phyloP scores from a whole-genome alignment of 2,329 filamentous ascomycete species.

The Plenodomus tracheiphilus region DNA sequence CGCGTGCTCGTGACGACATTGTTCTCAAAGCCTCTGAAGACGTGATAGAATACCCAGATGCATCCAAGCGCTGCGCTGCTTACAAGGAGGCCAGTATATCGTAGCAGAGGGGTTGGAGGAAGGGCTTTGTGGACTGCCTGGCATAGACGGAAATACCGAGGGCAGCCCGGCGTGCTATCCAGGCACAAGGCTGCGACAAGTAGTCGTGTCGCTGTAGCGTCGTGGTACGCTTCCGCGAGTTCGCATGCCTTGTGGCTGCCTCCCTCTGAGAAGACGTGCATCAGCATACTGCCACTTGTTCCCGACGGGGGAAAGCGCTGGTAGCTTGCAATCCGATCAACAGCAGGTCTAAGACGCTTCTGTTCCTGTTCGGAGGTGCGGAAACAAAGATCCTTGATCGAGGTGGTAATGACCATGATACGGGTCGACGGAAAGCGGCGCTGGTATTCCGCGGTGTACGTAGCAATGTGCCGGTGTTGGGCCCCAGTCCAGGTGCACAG shows the following conservation, averaged over 20 bases:
- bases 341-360: slow-evolving; percentile 19
- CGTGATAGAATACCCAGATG: not conserved
- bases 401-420: slow-evolving; percentile 33
- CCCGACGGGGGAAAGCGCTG: slow-evolving; percentile 10
- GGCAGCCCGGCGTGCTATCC: slow-evolving; percentile 35
- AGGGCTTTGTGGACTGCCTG: slow-evolving; percentile 26
- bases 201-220: slow-evolving; percentile 15
- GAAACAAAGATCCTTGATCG: slow-evolving; percentile 27
- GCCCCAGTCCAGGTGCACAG: slow-evolving; percentile 37
- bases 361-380: slow-evolving; percentile 23
- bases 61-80: not conserved
- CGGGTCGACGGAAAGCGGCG: slow-evolving; percentile 24
- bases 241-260: slow-evolving; percentile 34
- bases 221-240: slow-evolving; percentile 24
- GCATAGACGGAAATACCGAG: slow-evolving; percentile 25
- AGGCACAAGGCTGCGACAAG: slow-evolving; percentile 23
- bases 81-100: not conserved
- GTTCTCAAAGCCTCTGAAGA: slow-evolving; percentile 1
- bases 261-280: slow-evolving; percentile 37
- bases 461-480: slow-evolving; percentile 24
- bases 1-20: not conserved
- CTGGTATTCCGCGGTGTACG: slow-evolving; percentile 30
- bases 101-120: not conserved
- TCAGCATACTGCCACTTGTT: not conserved
- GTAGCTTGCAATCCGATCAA: slow-evolving; percentile 22